These are phyloP conservation scores for Nemania diffusa DNA, from an alignment of 2,329 filamentous ascomycete species.

Conservation along the genomic window DNA sequence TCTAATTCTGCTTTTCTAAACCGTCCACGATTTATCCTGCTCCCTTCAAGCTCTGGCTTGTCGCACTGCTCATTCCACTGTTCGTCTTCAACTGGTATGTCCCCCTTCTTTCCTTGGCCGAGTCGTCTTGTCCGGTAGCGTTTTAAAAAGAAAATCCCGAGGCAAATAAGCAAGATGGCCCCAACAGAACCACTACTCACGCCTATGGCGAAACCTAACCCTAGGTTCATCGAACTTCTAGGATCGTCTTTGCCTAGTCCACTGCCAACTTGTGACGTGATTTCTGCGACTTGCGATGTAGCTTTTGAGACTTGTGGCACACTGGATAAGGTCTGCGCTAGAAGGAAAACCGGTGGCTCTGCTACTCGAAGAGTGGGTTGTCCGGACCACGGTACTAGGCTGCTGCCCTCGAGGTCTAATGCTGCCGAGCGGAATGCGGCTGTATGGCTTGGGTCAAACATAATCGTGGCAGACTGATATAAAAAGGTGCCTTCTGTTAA, in stretches of 20 bases:
- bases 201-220: neutral
- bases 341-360: neutral
- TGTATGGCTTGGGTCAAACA: neutral
- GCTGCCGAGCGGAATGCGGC: neutral
- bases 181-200: neutral
- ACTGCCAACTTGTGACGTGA: neutral
- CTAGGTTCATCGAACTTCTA: neutral
- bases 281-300: neutral
- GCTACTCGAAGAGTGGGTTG: neutral
- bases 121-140: neutral
- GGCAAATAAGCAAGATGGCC: neutral
- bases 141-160: neutral
- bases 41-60: slow-evolving; percentile 4
- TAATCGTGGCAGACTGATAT: neutral
- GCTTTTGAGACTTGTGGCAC: neutral
- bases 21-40: neutral
- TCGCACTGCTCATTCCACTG: neutral
- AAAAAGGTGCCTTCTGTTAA: neutral
- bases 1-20: slow-evolving; percentile 14
- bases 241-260: neutral
- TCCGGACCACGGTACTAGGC: neutral
- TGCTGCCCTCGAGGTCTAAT: too few species aligned
- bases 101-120: neutral
- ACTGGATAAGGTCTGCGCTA: neutral
- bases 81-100: neutral